Conservation (phyloP, 306 rosid genomes). For the Vigna angularis region DNA sequence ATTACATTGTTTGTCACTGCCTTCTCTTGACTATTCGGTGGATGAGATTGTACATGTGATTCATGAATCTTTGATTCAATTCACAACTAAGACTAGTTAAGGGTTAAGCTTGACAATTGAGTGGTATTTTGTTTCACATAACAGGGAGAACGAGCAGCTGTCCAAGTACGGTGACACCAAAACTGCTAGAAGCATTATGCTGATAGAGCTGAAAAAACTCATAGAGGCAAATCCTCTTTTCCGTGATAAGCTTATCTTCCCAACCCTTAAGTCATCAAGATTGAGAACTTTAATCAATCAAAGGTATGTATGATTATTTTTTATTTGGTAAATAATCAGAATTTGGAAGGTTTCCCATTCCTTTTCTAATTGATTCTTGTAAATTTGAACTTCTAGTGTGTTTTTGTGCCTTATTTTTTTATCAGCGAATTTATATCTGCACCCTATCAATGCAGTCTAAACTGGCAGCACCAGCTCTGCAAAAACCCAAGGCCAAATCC, state of each 20-base stretch:
- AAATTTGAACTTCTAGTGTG: conserved; percentile 26
- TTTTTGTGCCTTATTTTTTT: conserved; percentile 10
- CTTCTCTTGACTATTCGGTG: conserved; percentile 17
- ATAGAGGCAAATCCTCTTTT: conserved; percentile 87
- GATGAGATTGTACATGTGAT: conserved; percentile 33
- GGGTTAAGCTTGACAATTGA: conserved; percentile 23
- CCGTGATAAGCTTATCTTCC: conserved; percentile 84
- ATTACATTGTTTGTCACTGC: conserved; percentile 9
- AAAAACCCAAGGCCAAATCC: conserved; percentile 77
- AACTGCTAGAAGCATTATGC: conserved; percentile 84
- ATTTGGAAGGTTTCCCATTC: conserved; percentile 13
- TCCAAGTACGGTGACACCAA: conserved; percentile 88
- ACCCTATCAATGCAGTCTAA: conserved; percentile 69
- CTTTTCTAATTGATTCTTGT: not conserved
- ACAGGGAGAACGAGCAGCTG: conserved; percentile 88
- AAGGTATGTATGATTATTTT: conserved; percentile 55
- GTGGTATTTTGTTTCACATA: conserved; percentile 37
- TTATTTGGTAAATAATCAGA: conserved; percentile 23
- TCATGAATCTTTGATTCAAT: conserved; percentile 33
- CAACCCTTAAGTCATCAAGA: conserved; percentile 75
- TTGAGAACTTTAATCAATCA: conserved; percentile 83
- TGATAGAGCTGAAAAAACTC: conserved; percentile 84
- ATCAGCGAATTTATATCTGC: conserved; percentile 17
- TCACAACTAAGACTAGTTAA: conserved; percentile 32
- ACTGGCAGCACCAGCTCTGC: conserved; percentile 96